Base-by-base conservation (phyloP, 306 rosid genomes). In the Elaeagnus macrophylla region DNA sequence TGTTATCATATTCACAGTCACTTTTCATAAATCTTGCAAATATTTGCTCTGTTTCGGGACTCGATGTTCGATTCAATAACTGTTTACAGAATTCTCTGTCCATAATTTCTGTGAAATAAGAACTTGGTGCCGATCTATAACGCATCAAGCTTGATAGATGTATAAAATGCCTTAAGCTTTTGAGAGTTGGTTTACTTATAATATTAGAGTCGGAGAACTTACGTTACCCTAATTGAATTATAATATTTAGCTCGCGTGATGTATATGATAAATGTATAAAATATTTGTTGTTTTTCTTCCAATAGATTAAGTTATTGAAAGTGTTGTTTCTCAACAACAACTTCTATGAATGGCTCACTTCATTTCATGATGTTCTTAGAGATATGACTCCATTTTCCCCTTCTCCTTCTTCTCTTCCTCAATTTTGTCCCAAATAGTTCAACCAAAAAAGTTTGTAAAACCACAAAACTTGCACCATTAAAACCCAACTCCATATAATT, bases 81-180 rank as follows among this genome's bases (percentile, higher is more conserved):
- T 85, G 84, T 25, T 83, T 84, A 12, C 80, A 81, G 53, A 80
- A 71, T 36, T 90, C 95, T n/a, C 68, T 59, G 65, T 90, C 97
- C 17, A 82, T 60, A 20, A 81, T 60, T 8, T 64, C 64, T n/a
- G 74, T 53, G 67, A 86, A 90, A 61, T 75, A 86, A 2, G 95
- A 83, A 51, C 90, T 86, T 39, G 97, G 97, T 7, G 95, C 95
- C 41, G 97, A 86, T 39, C 82, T 75, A 67, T 83, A 81, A 1
- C 97, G 72, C 7, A 81, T 72, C 53, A 90, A 75, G 37, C 88
- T 76, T 5, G 94, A 70, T 68, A n/a, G n/a, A n/a, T n/a, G n/a
- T n/a, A n/a, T n/a, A n/a, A n/a, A n/a, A n/a, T n/a, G n/a, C n/a
- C n/a, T n/a, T n/a, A n/a, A n/a, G n/a, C n/a, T n/a, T n/a, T n/a